These are phyloP conservation scores for Ampelocalamus luodianensis DNA, from an alignment of 176 grass and related monocot genomes.

Conservation along the genomic window DNA sequence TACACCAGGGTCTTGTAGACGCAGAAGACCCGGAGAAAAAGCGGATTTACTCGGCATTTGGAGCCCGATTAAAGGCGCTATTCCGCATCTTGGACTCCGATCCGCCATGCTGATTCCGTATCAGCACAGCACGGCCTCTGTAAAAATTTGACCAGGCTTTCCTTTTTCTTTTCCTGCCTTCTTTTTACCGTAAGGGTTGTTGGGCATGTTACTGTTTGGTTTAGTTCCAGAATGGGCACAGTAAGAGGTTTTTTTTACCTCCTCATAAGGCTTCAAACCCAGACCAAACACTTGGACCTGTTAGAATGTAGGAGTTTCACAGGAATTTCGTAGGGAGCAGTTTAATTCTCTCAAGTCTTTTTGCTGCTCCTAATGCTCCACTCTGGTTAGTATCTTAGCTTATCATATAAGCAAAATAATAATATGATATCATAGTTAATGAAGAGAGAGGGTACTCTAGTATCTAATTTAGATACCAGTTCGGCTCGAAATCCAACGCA, in stretches of 20 bases:
- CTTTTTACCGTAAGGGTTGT: conserved; percentile 24
- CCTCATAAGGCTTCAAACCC: neutral
- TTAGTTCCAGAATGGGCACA: neutral
- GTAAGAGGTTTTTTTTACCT: neutral
- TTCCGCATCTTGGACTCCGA: conserved; percentile 37
- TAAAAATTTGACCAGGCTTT: conserved; percentile 42
- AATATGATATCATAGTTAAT: no score
- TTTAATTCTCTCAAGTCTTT: no score
- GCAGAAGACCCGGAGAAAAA: conserved; percentile 48
- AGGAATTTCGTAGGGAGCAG: neutral
- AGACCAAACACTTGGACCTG: neutral
- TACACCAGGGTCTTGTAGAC: conserved; percentile 2
- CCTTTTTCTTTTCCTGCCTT: conserved; percentile 11
- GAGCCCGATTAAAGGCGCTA: conserved; percentile 65
- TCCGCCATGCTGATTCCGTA: conserved; percentile 33
- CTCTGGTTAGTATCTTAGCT: no score
- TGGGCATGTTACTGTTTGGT: neutral
- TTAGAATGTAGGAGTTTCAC: neutral
- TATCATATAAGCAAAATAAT: no score
- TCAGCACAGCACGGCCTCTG: neutral
- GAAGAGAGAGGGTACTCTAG: no score
- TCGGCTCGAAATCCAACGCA: no score
- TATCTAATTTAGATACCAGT: no score
- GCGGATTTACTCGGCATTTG: conserved; percentile 62
- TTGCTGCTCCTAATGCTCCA: no score